Evolutionary conservation across 768 basidiomycete genomes (phyloP).

Genomic region (Kwoniella botswanensis): DNA sequence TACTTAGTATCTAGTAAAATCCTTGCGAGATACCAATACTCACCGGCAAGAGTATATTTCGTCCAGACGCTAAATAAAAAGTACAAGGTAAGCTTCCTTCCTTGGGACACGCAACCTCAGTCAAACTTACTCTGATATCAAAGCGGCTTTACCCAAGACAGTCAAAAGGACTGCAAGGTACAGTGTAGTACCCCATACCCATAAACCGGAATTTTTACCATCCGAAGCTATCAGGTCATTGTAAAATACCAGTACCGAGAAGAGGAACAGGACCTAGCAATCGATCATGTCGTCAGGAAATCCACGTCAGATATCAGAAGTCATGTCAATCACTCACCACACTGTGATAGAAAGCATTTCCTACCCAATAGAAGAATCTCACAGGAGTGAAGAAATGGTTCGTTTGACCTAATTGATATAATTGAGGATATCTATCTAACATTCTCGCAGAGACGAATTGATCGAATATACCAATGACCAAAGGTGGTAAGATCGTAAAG

Average conservation of each 20-base stretch:
- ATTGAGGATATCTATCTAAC: conserved; percentile 93
- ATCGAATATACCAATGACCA: conserved; percentile 97
- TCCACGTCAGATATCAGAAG: too few species aligned
- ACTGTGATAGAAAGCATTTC: conserved; percentile 59
- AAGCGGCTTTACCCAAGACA: conserved; percentile 93
- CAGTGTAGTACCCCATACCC: conserved; percentile 98
- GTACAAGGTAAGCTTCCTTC: not conserved
- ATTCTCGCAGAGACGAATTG: conserved; percentile 98
- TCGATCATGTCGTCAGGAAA: not conserved
- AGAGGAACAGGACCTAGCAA: conserved; percentile 77
- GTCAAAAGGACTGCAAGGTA: conserved; percentile 92
- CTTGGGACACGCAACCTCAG: not conserved
- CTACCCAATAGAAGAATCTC: conserved; percentile 59
- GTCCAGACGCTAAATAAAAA: conserved; percentile 82
- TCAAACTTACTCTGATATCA: conserved; percentile 87
- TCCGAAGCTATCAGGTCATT: conserved; percentile 80
- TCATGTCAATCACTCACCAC: conserved; percentile 42
- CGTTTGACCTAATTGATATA: conserved; percentile 90
- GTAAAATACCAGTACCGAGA: conserved; percentile 90
- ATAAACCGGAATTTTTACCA: conserved; percentile 88
- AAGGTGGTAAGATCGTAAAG: conserved; percentile 92
- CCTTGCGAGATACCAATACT: not conserved
- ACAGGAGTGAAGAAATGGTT: conserved; percentile 72
- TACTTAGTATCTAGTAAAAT: too few species aligned
- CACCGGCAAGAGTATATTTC: conserved; percentile 86